phyloP scores from a whole-genome alignment of 805 yeast genomes.

The Nematodospora valgi region DNA sequence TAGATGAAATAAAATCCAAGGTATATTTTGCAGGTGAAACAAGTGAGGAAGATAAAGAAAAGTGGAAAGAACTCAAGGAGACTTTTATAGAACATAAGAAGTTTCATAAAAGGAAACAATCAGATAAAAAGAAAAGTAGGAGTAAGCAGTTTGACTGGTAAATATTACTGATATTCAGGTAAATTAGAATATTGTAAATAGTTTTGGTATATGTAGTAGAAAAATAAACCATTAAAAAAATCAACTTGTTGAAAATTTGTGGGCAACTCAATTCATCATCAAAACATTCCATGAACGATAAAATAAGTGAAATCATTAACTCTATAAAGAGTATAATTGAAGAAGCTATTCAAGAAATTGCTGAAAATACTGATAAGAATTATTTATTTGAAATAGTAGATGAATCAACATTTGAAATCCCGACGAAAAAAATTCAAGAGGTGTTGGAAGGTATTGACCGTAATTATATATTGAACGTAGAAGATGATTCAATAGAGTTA shows the following conservation, averaged over 20 bases:
- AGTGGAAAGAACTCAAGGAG: conserved; percentile 46
- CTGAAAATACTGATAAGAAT: neutral
- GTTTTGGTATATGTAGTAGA: neutral
- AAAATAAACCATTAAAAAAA: neutral
- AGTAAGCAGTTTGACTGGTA: conserved; percentile 30
- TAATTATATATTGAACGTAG: conserved; percentile 1
- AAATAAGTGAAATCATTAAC: neutral
- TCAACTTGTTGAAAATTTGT: neutral
- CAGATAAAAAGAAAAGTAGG: conserved; percentile 37
- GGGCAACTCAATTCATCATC: neutral
- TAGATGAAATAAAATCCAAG: conserved; percentile 45
- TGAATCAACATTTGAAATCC: neutral
- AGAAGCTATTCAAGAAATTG: neutral
- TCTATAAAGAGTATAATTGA: neutral
- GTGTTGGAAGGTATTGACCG: conserved; percentile 3
- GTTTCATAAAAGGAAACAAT: conserved; percentile 30
- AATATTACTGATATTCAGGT: neutral
- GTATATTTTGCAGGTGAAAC: conserved; percentile 49
- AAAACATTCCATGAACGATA: neutral
- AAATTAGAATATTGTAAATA: neutral
- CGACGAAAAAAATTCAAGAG: neutral
- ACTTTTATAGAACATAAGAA: conserved; percentile 30
- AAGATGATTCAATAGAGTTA: no score
- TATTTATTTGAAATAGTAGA: conserved; percentile 1
- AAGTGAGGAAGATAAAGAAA: conserved; percentile 41